Percentiles rank a stretch among this genome's conserved stretches.
Evolutionary conservation across 2,329 filamentous ascomycete genomes (phyloP).

Genomic region (Aspergillus bombycis): DNA sequence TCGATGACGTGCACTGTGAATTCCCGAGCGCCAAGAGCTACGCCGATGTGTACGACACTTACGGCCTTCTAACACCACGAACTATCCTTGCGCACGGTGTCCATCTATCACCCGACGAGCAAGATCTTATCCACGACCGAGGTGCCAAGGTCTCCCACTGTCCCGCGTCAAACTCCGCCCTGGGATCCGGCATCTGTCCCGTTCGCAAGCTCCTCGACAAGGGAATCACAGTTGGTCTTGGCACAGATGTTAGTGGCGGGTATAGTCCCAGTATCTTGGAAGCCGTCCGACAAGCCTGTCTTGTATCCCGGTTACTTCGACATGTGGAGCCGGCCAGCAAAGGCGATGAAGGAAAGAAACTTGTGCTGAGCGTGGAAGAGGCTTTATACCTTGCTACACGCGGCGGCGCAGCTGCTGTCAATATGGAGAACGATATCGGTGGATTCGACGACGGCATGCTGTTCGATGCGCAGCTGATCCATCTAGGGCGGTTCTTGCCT

Average conservation of each 20-base stretch:
- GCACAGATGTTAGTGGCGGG: constrained; percentile 88
- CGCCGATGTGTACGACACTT: constrained; percentile 75
- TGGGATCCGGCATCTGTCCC: constrained; percentile 77
- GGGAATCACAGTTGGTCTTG: constrained; percentile 79
- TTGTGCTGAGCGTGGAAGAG: constrained; percentile 81
- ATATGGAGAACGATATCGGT: constrained; percentile 72
- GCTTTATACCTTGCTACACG: constrained; percentile 82
- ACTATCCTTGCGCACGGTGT: constrained; percentile 88
- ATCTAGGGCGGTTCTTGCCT: constrained; percentile 51
- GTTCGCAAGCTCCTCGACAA: constrained; percentile 74
- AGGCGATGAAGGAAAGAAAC: constrained; percentile 43
- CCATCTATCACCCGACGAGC: constrained; percentile 71
- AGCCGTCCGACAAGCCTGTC: constrained; percentile 76
- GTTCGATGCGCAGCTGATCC: constrained; percentile 87
- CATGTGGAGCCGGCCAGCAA: constrained; percentile 47
- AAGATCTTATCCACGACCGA: constrained; percentile 62
- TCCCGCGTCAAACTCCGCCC: constrained; percentile 79
- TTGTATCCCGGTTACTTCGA: constrained; percentile 73
- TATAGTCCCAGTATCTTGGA: constrained; percentile 82
- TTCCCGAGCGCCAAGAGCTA: constrained; percentile 72
- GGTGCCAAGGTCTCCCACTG: constrained; percentile 77
- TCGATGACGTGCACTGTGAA: constrained; percentile 67
- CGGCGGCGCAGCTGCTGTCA: constrained; percentile 83
- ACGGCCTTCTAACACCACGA: constrained; percentile 67
- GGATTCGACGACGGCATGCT: constrained; percentile 84